A percentile compares a stretch with the other conserved stretches of the same genome.
Evolutionary conservation across 345 rosid species (phyloP).

Genomic region (Erodium maritimum): DNA sequence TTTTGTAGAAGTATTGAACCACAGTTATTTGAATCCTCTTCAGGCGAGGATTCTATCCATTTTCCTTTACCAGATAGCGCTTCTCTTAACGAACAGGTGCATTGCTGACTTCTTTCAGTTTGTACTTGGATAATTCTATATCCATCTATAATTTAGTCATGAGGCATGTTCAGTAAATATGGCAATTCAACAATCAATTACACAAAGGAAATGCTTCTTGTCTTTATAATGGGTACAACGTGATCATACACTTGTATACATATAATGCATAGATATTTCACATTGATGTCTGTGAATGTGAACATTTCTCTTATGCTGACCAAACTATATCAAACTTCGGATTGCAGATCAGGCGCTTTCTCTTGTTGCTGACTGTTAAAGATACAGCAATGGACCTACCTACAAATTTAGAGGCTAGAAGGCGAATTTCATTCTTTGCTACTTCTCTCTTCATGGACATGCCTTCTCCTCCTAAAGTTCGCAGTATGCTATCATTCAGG

Average conservation of each 20-base stretch:
- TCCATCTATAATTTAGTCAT: no score
- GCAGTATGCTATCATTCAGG: slow-evolving; percentile 94
- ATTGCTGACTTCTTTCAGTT: neutral
- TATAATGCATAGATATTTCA: no score
- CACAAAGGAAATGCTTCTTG: no score
- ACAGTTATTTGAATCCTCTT: slow-evolving; percentile 56
- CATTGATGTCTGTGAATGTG: no score
- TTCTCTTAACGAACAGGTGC: slow-evolving; percentile 66
- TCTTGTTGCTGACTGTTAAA: slow-evolving; percentile 59
- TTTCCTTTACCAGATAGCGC: slow-evolving; percentile 74
- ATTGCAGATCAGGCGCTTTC: slow-evolving; percentile 68
- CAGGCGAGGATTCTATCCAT: slow-evolving; percentile 37
- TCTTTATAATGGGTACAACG: no score
- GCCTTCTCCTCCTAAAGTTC: slow-evolving; percentile 79
- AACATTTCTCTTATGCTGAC: neutral
- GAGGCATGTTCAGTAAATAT: neutral
- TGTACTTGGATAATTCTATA: no score
- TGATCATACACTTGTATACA: no score
- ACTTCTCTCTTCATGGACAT: slow-evolving; percentile 91
- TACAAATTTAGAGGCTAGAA: slow-evolving; percentile 66
- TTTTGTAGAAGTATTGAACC: slow-evolving; percentile 42
- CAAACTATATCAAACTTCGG: slow-evolving; percentile 7
- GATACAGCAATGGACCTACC: slow-evolving; percentile 92
- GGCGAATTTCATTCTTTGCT: slow-evolving; percentile 88
- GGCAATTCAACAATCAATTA: no score